These are phyloP conservation scores for Pyrus pyrifolia DNA, from an alignment of 306 rosid genomes.

Conservation along the genomic window DNA sequence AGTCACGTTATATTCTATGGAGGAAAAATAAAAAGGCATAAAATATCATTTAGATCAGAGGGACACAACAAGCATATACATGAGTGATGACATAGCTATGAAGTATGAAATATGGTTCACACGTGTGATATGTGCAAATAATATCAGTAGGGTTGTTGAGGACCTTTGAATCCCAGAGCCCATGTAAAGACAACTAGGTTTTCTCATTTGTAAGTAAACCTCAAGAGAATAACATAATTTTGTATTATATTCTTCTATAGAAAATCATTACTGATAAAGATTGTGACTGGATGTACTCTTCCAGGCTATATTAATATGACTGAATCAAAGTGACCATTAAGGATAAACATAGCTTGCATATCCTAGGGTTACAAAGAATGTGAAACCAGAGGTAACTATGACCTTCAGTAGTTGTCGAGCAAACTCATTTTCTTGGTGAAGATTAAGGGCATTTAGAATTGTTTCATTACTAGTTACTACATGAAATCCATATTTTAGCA, in stretches of 20 bases:
- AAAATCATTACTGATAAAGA: not conserved
- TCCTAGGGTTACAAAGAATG: not conserved
- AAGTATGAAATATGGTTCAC: not conserved
- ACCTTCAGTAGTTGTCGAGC: not conserved
- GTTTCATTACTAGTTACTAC: not conserved
- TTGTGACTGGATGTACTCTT: not conserved
- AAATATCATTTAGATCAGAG: slow-evolving; percentile 2
- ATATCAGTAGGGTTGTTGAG: not conserved
- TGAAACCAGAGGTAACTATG: not conserved
- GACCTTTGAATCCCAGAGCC: not conserved
- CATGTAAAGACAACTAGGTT: not conserved
- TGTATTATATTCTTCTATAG: not conserved
- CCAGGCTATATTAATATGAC: not conserved
- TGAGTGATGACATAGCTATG: not conserved
- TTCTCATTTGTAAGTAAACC: not conserved
- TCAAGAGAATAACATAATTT: not conserved
- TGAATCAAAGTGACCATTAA: not conserved
- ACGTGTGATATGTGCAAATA: not conserved
- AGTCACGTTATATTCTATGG: slow-evolving; percentile 8
- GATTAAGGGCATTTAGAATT: not conserved
- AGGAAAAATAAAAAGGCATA: not conserved
- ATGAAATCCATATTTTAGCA: not conserved
- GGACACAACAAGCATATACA: not conserved
- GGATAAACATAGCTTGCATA: not conserved
- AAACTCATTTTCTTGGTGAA: not conserved